These are phyloP conservation scores for Cryphonectria naterciae DNA, from an alignment of 2,329 filamentous ascomycete species.

Conservation along the genomic window DNA sequence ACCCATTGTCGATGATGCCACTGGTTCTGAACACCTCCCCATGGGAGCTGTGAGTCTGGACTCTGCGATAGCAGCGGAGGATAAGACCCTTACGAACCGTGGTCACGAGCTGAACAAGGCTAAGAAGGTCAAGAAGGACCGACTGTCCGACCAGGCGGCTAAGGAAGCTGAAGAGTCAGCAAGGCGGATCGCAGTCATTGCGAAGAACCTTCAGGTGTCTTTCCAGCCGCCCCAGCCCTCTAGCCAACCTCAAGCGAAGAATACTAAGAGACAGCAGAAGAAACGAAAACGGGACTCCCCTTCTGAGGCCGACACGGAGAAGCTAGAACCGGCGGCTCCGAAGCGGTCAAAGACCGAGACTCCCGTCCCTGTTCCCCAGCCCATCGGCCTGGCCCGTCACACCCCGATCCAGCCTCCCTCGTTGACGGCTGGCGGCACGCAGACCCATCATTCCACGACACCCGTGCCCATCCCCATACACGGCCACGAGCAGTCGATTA, in stretches of 20 bases:
- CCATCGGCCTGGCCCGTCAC: slow-evolving; percentile 33
- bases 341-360: slow-evolving; percentile 45
- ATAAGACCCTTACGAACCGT: slow-evolving; percentile 68
- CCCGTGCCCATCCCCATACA: slow-evolving; percentile 40
- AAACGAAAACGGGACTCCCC: slow-evolving; percentile 43
- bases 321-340: slow-evolving; percentile 34
- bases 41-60: slow-evolving; percentile 64
- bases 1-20: slow-evolving; percentile 52
- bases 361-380: slow-evolving; percentile 42
- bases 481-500: slow-evolving; percentile 36
- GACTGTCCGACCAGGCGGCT: slow-evolving; percentile 62
- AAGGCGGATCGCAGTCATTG: slow-evolving; percentile 39
- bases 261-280: slow-evolving; percentile 34
- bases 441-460: slow-evolving; percentile 38
- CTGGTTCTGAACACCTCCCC: slow-evolving; percentile 57
- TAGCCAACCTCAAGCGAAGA: slow-evolving; percentile 28
- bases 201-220: slow-evolving; percentile 36
- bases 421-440: slow-evolving; percentile 26
- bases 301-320: slow-evolving; percentile 37
- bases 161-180: slow-evolving; percentile 57
- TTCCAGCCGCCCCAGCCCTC: slow-evolving; percentile 24
- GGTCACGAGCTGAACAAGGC: slow-evolving; percentile 80
- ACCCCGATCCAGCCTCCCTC: slow-evolving; percentile 31
- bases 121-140: slow-evolving; percentile 73
- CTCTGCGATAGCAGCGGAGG: slow-evolving; percentile 57